Evolutionary conservation across 768 basidiomycete genomes (phyloP), one percentile per base, ranked within the genome.

Genomic region (Fomitopsis pulvina): DNA sequence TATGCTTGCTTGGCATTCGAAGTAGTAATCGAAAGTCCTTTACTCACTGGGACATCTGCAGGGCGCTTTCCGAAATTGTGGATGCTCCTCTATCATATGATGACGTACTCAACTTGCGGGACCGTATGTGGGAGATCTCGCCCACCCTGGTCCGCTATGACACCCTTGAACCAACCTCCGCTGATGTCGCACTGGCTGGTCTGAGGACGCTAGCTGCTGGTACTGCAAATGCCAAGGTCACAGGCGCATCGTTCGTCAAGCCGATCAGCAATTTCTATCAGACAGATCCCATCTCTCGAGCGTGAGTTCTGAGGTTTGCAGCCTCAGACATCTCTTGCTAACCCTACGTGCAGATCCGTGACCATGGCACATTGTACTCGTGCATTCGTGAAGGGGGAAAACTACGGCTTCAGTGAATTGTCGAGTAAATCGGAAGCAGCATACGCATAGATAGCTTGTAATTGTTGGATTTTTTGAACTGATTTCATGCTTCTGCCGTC

Each of bases 91-190:
- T 98, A 45, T 91, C 92, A 0, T 99, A 99, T 62, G 92, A 96
- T 58, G 88, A 93, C 58, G 77, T 89, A 11, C 70, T 93, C 5
- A 72, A 75, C 41, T 71, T 99, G 40, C 81, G 94, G 30, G 92
- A 97, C 61, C 81, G 96, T 29, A 80, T 98, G 80, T 97, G 95
- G 95, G 93, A 95, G 64, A 83, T 99, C 55, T 88, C 91, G 20
- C 96, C 96, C 1, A 76, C 90, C 1, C 73, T 97, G 24, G 81
- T 95, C 30, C 77, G 92, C 55, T 93, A 94, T 63, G 92, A 94
- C 58, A 69, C 72, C 39, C 73, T 82, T 12, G 96, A 98, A 69
- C 71, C 67, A 21, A 90, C 87, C 1, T 92, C 90, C 2, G 55
- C 67, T 1, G 87, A 87, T 29, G 71, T 93, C 32, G 80, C 86